Evolutionary conservation across 441 rosid species (phyloP).

Genomic region (Erodium trifolium): DNA sequence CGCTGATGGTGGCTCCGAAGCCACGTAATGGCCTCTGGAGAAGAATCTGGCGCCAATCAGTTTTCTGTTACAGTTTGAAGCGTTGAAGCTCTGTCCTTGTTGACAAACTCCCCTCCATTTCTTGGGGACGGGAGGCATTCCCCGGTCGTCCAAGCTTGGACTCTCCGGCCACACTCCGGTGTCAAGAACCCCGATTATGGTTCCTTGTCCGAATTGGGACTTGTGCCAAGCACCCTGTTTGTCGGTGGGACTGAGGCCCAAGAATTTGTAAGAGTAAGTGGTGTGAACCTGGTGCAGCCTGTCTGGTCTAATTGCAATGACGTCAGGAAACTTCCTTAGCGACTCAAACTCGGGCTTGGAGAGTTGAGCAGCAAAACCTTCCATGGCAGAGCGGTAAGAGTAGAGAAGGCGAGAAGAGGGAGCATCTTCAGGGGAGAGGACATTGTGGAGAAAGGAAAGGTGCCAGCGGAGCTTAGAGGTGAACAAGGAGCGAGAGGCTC

Average conservation of each 20-base stretch:
- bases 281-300: conserved; percentile 57
- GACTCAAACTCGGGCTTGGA: conserved; percentile 40
- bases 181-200: conserved; percentile 53
- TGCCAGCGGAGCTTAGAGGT: conserved; percentile 64
- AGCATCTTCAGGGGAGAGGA: conserved; percentile 31
- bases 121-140: conserved; percentile 43
- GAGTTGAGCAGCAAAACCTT: conserved; percentile 78
- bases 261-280: conserved; percentile 62
- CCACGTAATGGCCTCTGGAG: conserved; percentile 48
- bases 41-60: conserved; percentile 65
- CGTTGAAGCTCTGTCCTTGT: conserved; percentile 45
- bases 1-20: conserved; percentile 22
- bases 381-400: conserved; percentile 76
- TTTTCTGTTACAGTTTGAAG: conserved; percentile 47
- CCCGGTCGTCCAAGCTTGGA: conserved; percentile 49
- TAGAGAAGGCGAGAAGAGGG: conserved; percentile 65
- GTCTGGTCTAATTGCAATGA: conserved; percentile 73
- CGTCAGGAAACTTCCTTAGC: conserved; percentile 45
- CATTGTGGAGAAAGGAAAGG: conserved; percentile 54
- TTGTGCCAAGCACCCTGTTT: conserved; percentile 39
- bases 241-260: conserved; percentile 33
- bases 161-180: conserved; percentile 74
- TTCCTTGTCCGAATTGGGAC: conserved; percentile 42
- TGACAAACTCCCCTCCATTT: conserved; percentile 61
- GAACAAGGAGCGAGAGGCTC: conserved; percentile 26